These are phyloP conservation scores for Phaeoacremonium minimum DNA, from an alignment of 2,329 filamentous ascomycete genomes.

Conservation along the genomic window DNA sequence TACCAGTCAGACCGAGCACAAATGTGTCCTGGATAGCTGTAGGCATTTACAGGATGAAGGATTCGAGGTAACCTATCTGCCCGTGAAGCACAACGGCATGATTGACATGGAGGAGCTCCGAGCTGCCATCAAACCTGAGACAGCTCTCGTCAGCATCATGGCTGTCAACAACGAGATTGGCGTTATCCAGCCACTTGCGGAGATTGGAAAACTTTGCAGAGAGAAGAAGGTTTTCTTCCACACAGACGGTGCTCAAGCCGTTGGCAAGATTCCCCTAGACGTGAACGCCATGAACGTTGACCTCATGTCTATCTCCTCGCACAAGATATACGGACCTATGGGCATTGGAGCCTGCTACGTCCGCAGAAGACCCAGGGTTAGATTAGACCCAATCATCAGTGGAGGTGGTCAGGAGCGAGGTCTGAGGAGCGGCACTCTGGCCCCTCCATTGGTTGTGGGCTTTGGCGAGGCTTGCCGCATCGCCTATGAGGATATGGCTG, in stretches of 20 bases:
- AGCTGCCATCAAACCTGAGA: constrained; percentile 86
- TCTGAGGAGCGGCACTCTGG: constrained; percentile 87
- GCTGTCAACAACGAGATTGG: constrained; percentile 99
- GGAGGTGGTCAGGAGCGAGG: constrained; percentile 96
- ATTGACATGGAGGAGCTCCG: constrained; percentile 80
- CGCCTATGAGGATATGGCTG: constrained; percentile 82
- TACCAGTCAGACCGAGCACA: constrained; percentile 96
- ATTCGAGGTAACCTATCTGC: constrained; percentile 94
- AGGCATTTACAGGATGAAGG: constrained; percentile 95
- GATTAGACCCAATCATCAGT: constrained; percentile 91
- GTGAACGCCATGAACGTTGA: constrained; percentile 98
- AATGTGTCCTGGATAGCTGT: constrained; percentile 97
- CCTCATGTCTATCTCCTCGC: constrained; percentile 96
- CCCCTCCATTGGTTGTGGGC: constrained; percentile 82
- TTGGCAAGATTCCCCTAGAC: constrained; percentile 96
- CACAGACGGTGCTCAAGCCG: constrained; percentile 91
- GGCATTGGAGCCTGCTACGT: constrained; percentile 96
- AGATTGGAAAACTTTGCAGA: constrained; percentile 90
- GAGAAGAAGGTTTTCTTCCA: constrained; percentile 96
- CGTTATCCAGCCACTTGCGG: constrained; percentile 91
- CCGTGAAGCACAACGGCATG: constrained; percentile 82
- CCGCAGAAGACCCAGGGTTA: constrained; percentile 84
- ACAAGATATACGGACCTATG: constrained; percentile 98
- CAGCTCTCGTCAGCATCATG: constrained; percentile 93
- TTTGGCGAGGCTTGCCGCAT: constrained; percentile 95